Evolutionary conservation across 148 eudicot species (phyloP).

Genomic region (Camellia sinensis): DNA sequence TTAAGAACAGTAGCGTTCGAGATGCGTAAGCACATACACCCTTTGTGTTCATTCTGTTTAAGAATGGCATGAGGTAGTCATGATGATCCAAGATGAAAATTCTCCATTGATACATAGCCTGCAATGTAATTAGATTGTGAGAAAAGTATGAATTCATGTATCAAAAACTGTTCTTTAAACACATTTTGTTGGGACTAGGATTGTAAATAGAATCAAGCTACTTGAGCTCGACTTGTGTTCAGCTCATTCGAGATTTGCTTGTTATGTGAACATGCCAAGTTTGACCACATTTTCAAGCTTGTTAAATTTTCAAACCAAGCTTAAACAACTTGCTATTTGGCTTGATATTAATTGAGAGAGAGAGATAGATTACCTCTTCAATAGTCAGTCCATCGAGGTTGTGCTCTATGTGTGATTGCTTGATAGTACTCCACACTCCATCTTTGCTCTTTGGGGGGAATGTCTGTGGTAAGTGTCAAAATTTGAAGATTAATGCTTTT

Average conservation of each 20-base stretch:
- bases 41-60: conserved; percentile 25
- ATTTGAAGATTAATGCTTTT: neutral
- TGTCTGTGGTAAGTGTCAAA: conserved; percentile 2
- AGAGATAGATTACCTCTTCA: conserved; percentile 11
- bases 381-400: conserved; percentile 35
- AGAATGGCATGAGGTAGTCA: conserved; percentile 32
- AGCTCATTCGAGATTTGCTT: no score
- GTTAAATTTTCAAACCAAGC: no score
- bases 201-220: no score
- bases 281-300: no score
- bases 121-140: neutral
- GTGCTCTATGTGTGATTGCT: conserved; percentile 17
- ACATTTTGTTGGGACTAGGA: neutral
- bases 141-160: neutral
- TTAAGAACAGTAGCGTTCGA: conserved; percentile 33
- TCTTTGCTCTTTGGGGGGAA: conserved; percentile 30
- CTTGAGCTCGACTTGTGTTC: no score
- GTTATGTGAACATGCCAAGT: no score
- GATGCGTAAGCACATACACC: conserved; percentile 32
- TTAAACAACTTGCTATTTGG: no score
- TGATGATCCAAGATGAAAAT: conserved; percentile 41
- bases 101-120: conserved; percentile 30
- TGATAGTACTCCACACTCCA: conserved; percentile 25
- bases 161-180: neutral
- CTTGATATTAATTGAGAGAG: neutral